These are phyloP conservation scores for Syzygium malaccense DNA, from an alignment of 441 rosid genomes.

Conservation along the genomic window DNA sequence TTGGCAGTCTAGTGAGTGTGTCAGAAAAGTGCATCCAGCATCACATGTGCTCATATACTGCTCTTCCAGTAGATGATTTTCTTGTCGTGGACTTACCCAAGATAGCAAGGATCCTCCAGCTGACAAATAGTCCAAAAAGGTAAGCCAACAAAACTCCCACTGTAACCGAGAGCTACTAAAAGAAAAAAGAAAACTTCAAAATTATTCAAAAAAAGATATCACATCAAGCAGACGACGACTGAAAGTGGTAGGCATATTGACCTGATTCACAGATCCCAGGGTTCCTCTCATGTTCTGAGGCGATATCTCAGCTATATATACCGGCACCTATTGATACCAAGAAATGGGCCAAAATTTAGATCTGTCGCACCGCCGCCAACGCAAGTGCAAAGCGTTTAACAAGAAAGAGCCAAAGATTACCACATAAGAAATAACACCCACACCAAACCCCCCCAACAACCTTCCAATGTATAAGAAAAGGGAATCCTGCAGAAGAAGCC, in stretches of 20 bases:
- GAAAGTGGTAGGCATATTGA: not conserved
- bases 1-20: not conserved
- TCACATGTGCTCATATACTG: not conserved
- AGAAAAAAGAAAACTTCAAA: not conserved
- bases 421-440: conserved; percentile 91
- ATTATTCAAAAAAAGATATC: not conserved
- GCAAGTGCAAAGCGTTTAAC: not conserved
- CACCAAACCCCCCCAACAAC: conserved; percentile 91
- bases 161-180: conserved; percentile 72
- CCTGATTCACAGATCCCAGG: conserved; percentile 76
- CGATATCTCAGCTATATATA: conserved; percentile 86
- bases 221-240: not conserved
- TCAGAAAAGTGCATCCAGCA: not conserved
- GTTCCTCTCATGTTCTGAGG: conserved; percentile 87
- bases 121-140: conserved; percentile 52
- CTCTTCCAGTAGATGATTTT: not conserved
- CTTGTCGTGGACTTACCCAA: conserved; percentile 37
- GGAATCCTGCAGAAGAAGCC: conserved; percentile 48
- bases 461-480: conserved; percentile 95
- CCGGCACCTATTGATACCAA: conserved; percentile 56
- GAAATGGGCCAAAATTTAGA: not conserved
- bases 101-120: conserved; percentile 67
- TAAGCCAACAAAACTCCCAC: conserved; percentile 83
- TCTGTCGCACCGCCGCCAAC: not conserved
- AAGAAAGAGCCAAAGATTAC: conserved; percentile 22